Evolutionary conservation across 345 rosid species (phyloP), one percentile per base, ranked within the genome.

Genomic region (Lepidium sativum): DNA sequence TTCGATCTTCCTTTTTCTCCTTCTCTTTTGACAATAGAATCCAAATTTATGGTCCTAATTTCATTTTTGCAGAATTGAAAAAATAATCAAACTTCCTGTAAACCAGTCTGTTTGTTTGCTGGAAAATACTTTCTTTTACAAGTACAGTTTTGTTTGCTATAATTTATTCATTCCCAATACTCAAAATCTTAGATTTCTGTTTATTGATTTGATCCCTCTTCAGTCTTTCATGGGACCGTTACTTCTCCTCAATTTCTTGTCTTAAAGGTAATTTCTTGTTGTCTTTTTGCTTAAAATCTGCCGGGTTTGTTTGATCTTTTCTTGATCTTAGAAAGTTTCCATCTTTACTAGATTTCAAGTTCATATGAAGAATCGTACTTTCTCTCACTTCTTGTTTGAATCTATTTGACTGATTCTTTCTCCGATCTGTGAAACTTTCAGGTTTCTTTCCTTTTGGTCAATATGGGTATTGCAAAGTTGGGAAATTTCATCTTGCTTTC

Each of bases 401-500:
- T 14, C 54, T 42, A 2, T 1, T 51, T 69, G 37, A 52, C 42
- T 27, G 53, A 50, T 18, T 65, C 0, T 23, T 43, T 9, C 4
- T 18, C 12, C 8, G 52, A 71, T 65, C 71, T 65, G 27, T 56
- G 38, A 9, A 13, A 31, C 20, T 56, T 11, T 0, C 66, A 65
- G 71, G 58, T 51, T 42, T 49, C 50, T 3, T 29, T 4, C 23
- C 4, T 1, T 49, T 41, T 0, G n/a, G 42, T 58, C 42, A 66
- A 66, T 55, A 85, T 84, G 92, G 75, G 75, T 69, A 17, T 14
- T 58, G 63, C 48, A 69, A 72, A 58, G 61, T 39, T 57, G 13
- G 29, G 5, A 51, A 18, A 37, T 61, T 55, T 77, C 40, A 34
- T 78, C 66, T 76, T 78, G 78, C 58, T 75, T 77, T 60, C 77